Evolutionary conservation across 495 filamentous ascomycete genomes (phyloP), one percentile per base, ranked within the genome.

Genomic region (Aspergillus bertholletiae): DNA sequence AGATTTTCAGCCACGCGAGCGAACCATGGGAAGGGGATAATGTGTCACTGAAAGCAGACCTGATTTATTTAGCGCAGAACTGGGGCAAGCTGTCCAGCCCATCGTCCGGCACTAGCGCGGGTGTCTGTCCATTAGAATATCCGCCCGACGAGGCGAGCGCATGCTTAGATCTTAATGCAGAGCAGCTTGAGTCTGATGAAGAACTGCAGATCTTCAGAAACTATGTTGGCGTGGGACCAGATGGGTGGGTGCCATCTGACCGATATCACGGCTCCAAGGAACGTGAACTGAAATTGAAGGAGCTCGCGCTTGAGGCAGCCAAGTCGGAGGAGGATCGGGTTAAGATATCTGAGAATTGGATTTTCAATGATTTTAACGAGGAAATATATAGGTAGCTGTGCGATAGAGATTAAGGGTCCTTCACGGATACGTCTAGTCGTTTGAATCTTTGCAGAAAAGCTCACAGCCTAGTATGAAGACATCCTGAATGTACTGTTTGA

Each of bases 1-100:
- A 55, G 44, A 50, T 69, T 34, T 71, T 58, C 46, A 46, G 59
- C 20, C 57, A 64, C 44, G 57, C 60, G 0, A 52, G 53, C 34
- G 58, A 62, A 13, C 68, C 64, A 5, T 68, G 56, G 66, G 66
- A 69, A 53, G 66, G 64, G 15, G 64, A 71, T 37, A 59, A 51
- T 45, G 26, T 63, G 0, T 60, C 64, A 0, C 45, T 67, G 21
- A 63, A 57, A 46, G 39, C 39, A 2, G 39, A 43, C 18, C n/a
- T 43, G 39, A 22, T 43, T 22, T 12, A 40, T 8, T 8, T 40
- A 1, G 2, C 13, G 15, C 37, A 18, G 15, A 40, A 40, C 15
- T 40, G 37, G 37, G 13, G 17, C 3, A 8, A 40, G 13, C 37
- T 40, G 13, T 40, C 13, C 7, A 40, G 13, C 17, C 37, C 37